Conservation (phyloP, 805 yeast species). For the Candida gorgasii region DNA sequence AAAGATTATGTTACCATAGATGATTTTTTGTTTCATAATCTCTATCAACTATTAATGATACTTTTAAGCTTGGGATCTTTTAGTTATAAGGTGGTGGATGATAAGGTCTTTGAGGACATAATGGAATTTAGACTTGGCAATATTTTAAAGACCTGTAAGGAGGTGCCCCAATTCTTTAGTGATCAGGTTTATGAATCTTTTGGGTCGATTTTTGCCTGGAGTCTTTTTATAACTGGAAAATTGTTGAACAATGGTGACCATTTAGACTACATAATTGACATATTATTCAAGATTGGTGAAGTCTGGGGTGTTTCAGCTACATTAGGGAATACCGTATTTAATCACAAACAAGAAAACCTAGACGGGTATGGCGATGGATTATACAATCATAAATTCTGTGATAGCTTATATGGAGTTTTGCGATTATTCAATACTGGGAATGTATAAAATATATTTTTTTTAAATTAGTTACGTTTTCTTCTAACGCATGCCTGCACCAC, state of each 20-base stretch:
- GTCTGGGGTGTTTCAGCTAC: background rate
- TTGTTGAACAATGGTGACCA: background rate
- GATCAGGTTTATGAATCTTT: background rate
- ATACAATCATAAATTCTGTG: background rate
- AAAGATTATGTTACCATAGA: conserved; percentile 7
- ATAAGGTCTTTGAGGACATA: background rate
- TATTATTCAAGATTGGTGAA: conserved; percentile 4
- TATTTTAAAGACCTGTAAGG: conserved; percentile 4
- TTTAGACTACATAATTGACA: conserved; percentile 3
- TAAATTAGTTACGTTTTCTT: background rate
- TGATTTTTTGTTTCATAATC: conserved; percentile 3
- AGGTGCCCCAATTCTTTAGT: conserved; percentile 1
- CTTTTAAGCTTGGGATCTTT: background rate
- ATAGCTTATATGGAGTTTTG: background rate
- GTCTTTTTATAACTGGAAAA: conserved; percentile 1
- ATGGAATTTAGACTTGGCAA: conserved; percentile 1
- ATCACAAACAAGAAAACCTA: background rate
- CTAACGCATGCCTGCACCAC: background rate
- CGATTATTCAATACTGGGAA: background rate
- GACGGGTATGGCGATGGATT: background rate
- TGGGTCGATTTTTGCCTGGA: conserved; percentile 8
- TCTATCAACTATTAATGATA: conserved; percentile 5
- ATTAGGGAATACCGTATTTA: background rate
- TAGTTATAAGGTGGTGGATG: background rate
- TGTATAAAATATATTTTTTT: background rate